Base-by-base conservation (phyloP, 495 filamentous ascomycete genomes). In the Podospora conica region DNA sequence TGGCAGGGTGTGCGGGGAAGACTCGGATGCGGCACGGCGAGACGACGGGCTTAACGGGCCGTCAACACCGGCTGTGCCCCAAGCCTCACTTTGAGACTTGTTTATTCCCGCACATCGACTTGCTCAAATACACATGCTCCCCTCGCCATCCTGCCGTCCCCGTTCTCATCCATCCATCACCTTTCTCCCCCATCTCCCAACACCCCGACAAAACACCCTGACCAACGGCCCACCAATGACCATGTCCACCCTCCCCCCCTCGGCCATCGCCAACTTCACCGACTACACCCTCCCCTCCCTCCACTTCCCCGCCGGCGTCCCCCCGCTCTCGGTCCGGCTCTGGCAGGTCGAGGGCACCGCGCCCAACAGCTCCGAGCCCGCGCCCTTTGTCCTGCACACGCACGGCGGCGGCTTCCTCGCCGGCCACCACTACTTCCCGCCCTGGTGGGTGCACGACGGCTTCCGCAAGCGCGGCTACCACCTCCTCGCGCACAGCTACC, bases 401-500 rank as follows among this genome's bases (percentile, higher is more conserved):
- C 74, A 76, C 53, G 74, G 74, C 27, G 74, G 74, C 6, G 74
- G 74, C 22, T 74, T 63, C 53, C 25, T 76, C 29, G 74, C 61
- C 1, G 72, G 72, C 10, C 53, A 61, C 29, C 74, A 76, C 56
- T 71, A 66, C 22, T 57, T 63, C 9, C 70, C 69, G 0, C 63
- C 67, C 53, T 65, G 67, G 3, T 74, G 72, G 74, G 56, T 76
- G 60, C 23, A 21, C 1, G 65, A 69, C 21, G 74, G 67, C 53
- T 71, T 74, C 53, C 68, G 67, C 20, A 15, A 59, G 28, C 66
- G 66, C 7, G 70, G 69, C 20, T 74, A 74, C 63, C 74, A 76
- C 64, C 55, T 76, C 9, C 63, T 74, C 31, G 71, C 72, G 7
- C 72, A 71, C 72, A 76, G 69, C 65, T 76, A 76, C 66, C 70